A percentile compares a stretch with the other conserved stretches of the same genome.
Conservation (phyloP, 2,329 filamentous ascomycete genomes). For the Periconia digitata region DNA sequence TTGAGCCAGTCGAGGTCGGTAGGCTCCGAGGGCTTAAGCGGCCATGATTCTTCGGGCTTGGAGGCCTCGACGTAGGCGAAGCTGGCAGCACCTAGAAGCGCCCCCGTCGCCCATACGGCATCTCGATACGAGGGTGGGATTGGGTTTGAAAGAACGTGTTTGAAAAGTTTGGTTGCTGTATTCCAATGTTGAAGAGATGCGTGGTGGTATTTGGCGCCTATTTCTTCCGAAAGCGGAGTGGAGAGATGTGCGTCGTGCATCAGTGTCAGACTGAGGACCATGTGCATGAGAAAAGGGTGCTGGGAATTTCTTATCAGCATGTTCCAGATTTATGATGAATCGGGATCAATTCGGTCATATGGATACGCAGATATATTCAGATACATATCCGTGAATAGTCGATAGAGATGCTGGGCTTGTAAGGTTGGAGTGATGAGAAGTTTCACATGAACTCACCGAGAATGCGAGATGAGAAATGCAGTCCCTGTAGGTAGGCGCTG, state of each 20-base stretch:
- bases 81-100: constrained; percentile 50
- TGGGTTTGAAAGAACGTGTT: constrained; percentile 43
- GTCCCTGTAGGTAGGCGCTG: constrained; percentile 38
- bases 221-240: constrained; percentile 12
- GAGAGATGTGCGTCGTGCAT: constrained; percentile 55
- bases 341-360: background rate
- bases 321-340: background rate
- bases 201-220: constrained; percentile 38
- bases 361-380: no score
- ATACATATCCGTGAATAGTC: no score
- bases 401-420: background rate
- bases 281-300: constrained; percentile 59
- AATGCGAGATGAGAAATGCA: constrained; percentile 44
- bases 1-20: constrained; percentile 61
- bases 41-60: constrained; percentile 56
- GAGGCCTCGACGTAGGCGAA: constrained; percentile 50
- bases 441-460: constrained; percentile 35
- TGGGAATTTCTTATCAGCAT: constrained; percentile 16
- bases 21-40: constrained; percentile 48
- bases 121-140: constrained; percentile 48
- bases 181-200: constrained; percentile 49
- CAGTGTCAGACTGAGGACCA: constrained; percentile 54
- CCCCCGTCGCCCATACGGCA: constrained; percentile 49
- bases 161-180: constrained; percentile 53
- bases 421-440: background rate